Percentiles rank a stretch among this genome's conserved stretches.
phyloP scores from a whole-genome alignment of 257 asterid genomes.

The Parsonsia alboflavescens region DNA sequence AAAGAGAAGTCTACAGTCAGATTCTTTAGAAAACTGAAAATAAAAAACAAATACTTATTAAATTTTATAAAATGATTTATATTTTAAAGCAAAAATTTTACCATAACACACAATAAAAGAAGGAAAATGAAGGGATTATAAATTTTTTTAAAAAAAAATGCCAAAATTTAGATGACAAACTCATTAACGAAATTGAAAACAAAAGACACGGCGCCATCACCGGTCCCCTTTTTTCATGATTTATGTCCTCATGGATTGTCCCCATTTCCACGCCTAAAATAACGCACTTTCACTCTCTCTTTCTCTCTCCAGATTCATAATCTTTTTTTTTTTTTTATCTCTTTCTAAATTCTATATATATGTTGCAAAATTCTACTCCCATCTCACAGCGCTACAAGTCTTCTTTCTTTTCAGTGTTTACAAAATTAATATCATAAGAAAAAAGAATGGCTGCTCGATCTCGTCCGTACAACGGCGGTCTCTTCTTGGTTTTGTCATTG shows the following conservation, averaged over 20 bases:
- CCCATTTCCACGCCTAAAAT: conserved; percentile 43
- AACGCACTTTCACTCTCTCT: conserved; percentile 4
- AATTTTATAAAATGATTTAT: too few relatives aligned
- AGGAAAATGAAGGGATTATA: too few relatives aligned
- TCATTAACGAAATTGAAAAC: conserved; percentile 14
- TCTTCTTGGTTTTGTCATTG: conserved; percentile 25
- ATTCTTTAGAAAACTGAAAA: too few relatives aligned
- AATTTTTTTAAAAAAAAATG: too few relatives aligned
- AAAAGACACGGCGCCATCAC: conserved; percentile 49
- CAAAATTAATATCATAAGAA: not conserved
- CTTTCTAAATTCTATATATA: conserved; percentile 21
- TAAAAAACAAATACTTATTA: too few relatives aligned
- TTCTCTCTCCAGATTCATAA: not conserved
- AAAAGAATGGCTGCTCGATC: conserved; percentile 8
- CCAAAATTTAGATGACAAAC: not conserved
- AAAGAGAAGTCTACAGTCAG: too few relatives aligned
- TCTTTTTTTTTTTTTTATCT: too few relatives aligned
- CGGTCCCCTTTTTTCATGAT: conserved; percentile 22
- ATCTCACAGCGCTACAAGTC: not conserved
- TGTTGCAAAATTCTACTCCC: not conserved
- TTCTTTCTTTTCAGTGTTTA: not conserved
- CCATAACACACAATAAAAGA: too few relatives aligned
- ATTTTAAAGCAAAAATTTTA: too few relatives aligned
- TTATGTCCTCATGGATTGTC: conserved; percentile 11
- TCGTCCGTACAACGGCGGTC: conserved; percentile 16